These are phyloP conservation scores for Phylloporus sp. DNA, from an alignment of 768 basidiomycete genomes.

Conservation along the genomic window DNA sequence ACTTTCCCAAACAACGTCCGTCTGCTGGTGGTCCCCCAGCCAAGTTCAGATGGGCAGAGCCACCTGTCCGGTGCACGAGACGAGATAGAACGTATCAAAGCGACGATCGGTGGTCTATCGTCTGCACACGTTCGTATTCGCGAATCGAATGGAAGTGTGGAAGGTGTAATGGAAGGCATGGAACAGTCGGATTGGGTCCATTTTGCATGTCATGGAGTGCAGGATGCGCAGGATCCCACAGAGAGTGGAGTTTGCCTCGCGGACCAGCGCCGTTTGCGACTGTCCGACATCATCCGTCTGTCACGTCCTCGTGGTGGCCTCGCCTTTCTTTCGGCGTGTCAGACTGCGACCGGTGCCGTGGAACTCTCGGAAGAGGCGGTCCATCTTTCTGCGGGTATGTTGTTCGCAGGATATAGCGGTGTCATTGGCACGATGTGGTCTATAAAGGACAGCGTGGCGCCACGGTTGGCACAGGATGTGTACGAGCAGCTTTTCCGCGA, in stretches of 20 bases:
- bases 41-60: slow-evolving; percentile 2
- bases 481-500: slow-evolving; percentile 17
- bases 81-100: slow-evolving; percentile 22
- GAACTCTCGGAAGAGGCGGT: slow-evolving; percentile 34
- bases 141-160: not conserved
- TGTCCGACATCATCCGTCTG: not conserved
- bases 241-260: slow-evolving; percentile 18
- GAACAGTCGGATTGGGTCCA: slow-evolving; percentile 16
- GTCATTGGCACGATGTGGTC: slow-evolving; percentile 43
- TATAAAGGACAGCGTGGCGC: slow-evolving; percentile 34
- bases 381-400: slow-evolving; percentile 38
- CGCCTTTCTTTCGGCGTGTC: slow-evolving; percentile 43
- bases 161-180: not conserved
- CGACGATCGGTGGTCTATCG: too few relatives aligned
- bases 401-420: slow-evolving; percentile 26
- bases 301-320: slow-evolving; percentile 21
- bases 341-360: slow-evolving; percentile 35
- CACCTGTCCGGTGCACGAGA: slow-evolving; percentile 6
- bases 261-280: not conserved
- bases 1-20: not conserved
- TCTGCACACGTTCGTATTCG: not conserved
- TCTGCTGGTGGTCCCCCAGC: slow-evolving; percentile 9
- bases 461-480: slow-evolving; percentile 29
- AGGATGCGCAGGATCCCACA: slow-evolving; percentile 14
- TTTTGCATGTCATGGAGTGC: slow-evolving; percentile 29